Conservation (phyloP, 1,284 basidiomycete species). For the Psilocybe mexicana region DNA sequence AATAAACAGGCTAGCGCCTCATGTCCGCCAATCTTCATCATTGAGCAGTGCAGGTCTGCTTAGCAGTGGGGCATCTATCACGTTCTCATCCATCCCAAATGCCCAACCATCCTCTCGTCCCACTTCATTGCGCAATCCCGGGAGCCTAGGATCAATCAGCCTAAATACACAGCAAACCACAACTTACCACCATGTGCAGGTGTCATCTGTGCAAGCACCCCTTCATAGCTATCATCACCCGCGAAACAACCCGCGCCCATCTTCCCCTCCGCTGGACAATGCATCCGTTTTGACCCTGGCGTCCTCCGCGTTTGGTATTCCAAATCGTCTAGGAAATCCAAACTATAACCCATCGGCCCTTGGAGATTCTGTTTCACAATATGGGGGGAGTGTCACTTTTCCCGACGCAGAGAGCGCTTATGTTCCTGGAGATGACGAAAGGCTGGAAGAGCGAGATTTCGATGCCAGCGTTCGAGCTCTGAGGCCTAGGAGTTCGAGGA, state of each 20-base stretch:
- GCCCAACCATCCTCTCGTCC: conserved; percentile 50
- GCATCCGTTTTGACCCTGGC: conserved; percentile 92
- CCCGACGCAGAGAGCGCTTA: conserved; percentile 64
- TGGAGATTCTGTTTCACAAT: conserved; percentile 72
- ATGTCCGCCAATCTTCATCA: conserved; percentile 60
- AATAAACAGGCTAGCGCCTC: conserved; percentile 50
- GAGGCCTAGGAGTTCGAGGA: conserved; percentile 74
- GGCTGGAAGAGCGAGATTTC: conserved; percentile 64
- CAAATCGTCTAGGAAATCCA: conserved; percentile 44
- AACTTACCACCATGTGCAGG: conserved; percentile 25
- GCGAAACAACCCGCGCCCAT: conserved; percentile 91
- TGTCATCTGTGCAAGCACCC: conserved; percentile 69
- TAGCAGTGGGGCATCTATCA: conserved; percentile 57
- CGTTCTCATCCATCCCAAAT: conserved; percentile 63
- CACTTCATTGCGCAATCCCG: conserved; percentile 40
- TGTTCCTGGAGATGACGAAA: conserved; percentile 60
- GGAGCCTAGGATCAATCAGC: conserved; percentile 29
- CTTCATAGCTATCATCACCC: conserved; percentile 90
- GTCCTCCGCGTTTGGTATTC: conserved; percentile 83
- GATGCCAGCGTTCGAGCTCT: conserved; percentile 80
- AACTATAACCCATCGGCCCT: conserved; percentile 50
- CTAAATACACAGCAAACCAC: conserved; percentile 25
- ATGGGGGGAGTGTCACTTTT: conserved; percentile 54
- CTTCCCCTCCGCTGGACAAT: conserved; percentile 87
- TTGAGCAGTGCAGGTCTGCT: conserved; percentile 43